Evolutionary conservation across 371 early-diverging fungal species (phyloP).

Genomic region (Zychaea mexicana): DNA sequence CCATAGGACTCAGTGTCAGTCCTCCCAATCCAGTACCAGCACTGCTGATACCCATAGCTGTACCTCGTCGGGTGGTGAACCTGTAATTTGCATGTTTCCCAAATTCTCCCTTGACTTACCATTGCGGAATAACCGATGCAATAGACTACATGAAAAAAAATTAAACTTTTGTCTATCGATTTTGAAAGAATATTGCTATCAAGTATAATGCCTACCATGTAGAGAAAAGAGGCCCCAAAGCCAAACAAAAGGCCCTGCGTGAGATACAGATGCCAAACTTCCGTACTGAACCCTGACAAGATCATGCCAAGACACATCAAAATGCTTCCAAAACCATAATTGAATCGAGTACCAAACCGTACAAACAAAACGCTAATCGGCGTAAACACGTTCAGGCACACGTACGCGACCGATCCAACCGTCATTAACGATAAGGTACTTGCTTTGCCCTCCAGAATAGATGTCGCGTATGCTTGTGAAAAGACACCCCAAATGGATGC

Average conservation of each 20-base stretch:
- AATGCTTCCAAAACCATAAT: constrained; percentile 42
- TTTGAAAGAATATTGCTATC: too few relatives aligned
- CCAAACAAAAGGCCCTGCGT: constrained; percentile 58
- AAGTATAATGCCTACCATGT: constrained; percentile 25
- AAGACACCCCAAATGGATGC: constrained; percentile 46
- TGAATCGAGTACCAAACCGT: constrained; percentile 38
- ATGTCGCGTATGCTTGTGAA: constrained; percentile 34
- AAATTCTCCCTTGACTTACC: constrained; percentile 5
- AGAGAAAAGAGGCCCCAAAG: constrained; percentile 35
- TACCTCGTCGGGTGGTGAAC: background rate
- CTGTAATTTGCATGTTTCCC: background rate
- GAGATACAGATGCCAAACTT: constrained; percentile 60
- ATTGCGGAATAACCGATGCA: constrained; percentile 40
- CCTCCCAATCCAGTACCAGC: background rate
- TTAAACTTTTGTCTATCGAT: background rate
- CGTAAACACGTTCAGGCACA: constrained; percentile 44
- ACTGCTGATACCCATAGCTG: background rate
- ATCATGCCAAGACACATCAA: constrained; percentile 52
- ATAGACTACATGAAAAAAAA: constrained; percentile 15
- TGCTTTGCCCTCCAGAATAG: constrained; percentile 34
- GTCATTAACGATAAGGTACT: constrained; percentile 48
- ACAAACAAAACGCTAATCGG: constrained; percentile 44
- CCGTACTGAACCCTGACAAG: constrained; percentile 44
- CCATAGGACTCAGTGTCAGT: background rate
- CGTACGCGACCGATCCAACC: constrained; percentile 48